phyloP scores from a whole-genome alignment of 2,329 filamentous ascomycete genomes.

The Metarhizium guizhouense region DNA sequence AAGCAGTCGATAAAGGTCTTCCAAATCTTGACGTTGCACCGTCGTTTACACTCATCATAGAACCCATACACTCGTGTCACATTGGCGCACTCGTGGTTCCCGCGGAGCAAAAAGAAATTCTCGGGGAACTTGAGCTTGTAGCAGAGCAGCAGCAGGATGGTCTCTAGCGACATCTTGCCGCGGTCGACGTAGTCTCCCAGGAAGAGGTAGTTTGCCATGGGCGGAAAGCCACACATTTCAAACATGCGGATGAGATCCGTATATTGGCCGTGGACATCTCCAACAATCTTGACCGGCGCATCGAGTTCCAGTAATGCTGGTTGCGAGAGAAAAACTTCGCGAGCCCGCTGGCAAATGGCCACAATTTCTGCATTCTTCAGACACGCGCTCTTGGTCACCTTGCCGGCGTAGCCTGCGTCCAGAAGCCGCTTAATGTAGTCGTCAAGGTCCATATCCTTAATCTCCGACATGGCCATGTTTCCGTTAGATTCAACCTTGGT shows the following conservation, averaged over 20 bases:
- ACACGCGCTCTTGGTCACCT: slow-evolving; percentile 95
- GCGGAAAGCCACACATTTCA: slow-evolving; percentile 96
- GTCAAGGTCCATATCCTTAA: slow-evolving; percentile 89
- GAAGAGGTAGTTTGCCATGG: slow-evolving; percentile 85
- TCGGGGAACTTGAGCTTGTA: slow-evolving; percentile 97
- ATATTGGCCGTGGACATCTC: slow-evolving; percentile 94
- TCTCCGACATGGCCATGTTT: slow-evolving; percentile 73
- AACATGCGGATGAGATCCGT: slow-evolving; percentile 95
- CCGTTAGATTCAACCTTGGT: slow-evolving; percentile 33
- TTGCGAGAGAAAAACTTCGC: slow-evolving; percentile 84
- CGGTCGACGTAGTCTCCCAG: slow-evolving; percentile 94
- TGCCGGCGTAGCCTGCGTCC: slow-evolving; percentile 90
- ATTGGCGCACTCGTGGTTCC: slow-evolving; percentile 95
- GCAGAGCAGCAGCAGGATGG: slow-evolving; percentile 82
- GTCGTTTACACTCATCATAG: slow-evolving; percentile 95
- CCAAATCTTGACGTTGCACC: slow-evolving; percentile 96
- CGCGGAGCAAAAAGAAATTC: slow-evolving; percentile 91
- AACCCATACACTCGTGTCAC: slow-evolving; percentile 95
- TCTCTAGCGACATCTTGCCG: slow-evolving; percentile 92
- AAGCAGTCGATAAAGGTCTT: slow-evolving; percentile 97
- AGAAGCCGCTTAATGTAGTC: slow-evolving; percentile 94
- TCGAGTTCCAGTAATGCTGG: slow-evolving; percentile 86
- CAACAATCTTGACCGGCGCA: slow-evolving; percentile 94
- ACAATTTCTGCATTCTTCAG: slow-evolving; percentile 96
- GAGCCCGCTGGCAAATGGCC: slow-evolving; percentile 80